Percentiles rank a stretch among this genome's conserved stretches.
phyloP scores from a whole-genome alignment of 2,329 filamentous ascomycete species.

The Fusarium napiforme region DNA sequence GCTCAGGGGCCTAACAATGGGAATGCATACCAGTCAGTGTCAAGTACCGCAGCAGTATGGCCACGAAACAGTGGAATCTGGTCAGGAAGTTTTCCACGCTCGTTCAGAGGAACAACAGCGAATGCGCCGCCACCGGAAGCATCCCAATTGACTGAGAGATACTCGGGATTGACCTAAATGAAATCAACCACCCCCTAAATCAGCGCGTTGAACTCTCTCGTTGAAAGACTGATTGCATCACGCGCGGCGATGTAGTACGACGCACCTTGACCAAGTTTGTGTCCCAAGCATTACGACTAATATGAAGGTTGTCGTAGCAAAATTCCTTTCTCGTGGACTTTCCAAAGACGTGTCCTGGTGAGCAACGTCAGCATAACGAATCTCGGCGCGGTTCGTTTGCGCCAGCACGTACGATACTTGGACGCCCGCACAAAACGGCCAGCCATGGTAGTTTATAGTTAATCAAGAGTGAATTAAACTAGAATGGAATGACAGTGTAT shows the following conservation, averaged over 20 bases:
- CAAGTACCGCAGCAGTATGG: slow-evolving; percentile 93
- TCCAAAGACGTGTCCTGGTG: slow-evolving; percentile 94
- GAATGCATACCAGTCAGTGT: slow-evolving; percentile 87
- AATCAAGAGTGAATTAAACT: slow-evolving; percentile 14
- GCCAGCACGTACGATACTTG: slow-evolving; percentile 70
- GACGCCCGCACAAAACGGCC: slow-evolving; percentile 75
- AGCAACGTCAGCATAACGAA: slow-evolving; percentile 44
- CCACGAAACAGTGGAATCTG: slow-evolving; percentile 94
- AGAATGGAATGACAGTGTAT: slow-evolving; percentile 19
- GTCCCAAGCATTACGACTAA: slow-evolving; percentile 99
- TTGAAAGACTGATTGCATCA: slow-evolving; percentile 27
- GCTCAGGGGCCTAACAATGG: slow-evolving; percentile 17
- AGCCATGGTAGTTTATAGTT: slow-evolving; percentile 59
- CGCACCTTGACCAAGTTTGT: slow-evolving; percentile 96
- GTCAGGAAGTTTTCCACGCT: slow-evolving; percentile 91
- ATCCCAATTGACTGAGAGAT: slow-evolving; percentile 98
- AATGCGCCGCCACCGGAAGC: slow-evolving; percentile 95
- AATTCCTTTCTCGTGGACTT: slow-evolving; percentile 95
- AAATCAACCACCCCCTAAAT: slow-evolving; percentile 39
- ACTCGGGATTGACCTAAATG: slow-evolving; percentile 88
- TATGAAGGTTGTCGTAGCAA: slow-evolving; percentile 97
- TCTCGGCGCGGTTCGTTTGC: slow-evolving; percentile 43
- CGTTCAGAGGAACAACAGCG: slow-evolving; percentile 90
- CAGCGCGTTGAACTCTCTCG: slow-evolving; percentile 37
- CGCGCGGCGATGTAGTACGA: slow-evolving; percentile 72